A percentile compares a stretch with the other conserved stretches of the same genome.
Conservation (phyloP, 2,329 filamentous ascomycete genomes). For the Tothia fuscella region DNA sequence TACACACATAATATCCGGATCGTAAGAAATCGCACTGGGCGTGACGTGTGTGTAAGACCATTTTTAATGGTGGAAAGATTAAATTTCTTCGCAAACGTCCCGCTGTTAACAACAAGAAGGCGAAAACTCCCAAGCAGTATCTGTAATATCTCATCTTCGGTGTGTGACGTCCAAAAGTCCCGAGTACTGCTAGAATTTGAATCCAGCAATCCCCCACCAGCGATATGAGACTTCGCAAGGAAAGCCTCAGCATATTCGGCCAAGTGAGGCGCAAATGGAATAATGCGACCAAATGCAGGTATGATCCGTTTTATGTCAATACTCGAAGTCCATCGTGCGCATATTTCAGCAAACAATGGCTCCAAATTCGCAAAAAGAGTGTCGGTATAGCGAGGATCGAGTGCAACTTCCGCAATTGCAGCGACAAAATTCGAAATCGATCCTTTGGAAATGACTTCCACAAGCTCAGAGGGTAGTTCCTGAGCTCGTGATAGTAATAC, state of each 20-base stretch:
- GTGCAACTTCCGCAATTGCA: conserved; percentile 55
- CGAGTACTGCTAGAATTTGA: neutral
- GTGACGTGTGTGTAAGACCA: conserved; percentile 42
- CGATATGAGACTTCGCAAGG: conserved; percentile 12
- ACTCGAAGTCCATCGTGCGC: conserved; percentile 59
- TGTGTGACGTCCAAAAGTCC: conserved; percentile 16
- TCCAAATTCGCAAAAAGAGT: conserved; percentile 64
- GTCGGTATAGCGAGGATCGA: conserved; percentile 59
- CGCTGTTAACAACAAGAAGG: conserved; percentile 63
- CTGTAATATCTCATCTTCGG: conserved; percentile 21
- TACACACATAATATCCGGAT: conserved; percentile 70
- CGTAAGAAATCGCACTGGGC: conserved; percentile 64
- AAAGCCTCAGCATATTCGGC: conserved; percentile 54
- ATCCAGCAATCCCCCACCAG: neutral
- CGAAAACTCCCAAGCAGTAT: conserved; percentile 62
- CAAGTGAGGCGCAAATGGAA: conserved; percentile 74
- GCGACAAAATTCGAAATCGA: conserved; percentile 57
- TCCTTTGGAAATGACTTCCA: conserved; percentile 52
- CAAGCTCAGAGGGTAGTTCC: conserved; percentile 58
- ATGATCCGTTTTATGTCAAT: conserved; percentile 35
- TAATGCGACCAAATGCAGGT: conserved; percentile 63
- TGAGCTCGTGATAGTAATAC: conserved; percentile 11
- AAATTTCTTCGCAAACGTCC: conserved; percentile 44
- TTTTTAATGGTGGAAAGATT: neutral
- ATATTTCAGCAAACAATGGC: conserved; percentile 66